phyloP scores from a whole-genome alignment of 202 grass and related monocot species.

The Bolboschoenoplectus hybrid region DNA sequence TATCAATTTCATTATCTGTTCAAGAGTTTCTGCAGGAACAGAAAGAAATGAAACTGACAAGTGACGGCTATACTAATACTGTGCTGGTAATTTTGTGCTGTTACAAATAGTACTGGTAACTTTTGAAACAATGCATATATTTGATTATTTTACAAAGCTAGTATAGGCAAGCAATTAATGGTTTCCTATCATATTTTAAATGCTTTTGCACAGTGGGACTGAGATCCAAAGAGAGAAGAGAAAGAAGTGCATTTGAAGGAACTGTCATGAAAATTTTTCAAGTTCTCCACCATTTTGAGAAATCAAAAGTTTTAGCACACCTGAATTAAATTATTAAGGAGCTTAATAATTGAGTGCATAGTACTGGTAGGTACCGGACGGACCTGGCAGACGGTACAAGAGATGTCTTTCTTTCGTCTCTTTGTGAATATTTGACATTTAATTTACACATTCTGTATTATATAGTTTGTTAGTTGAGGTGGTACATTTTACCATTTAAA shows the following conservation, averaged over 20 bases:
- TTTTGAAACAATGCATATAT: not conserved
- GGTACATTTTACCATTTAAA: not conserved
- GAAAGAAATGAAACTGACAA: not conserved
- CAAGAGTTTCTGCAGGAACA: conserved; percentile 20
- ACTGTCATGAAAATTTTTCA: not conserved
- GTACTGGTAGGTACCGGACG: not conserved
- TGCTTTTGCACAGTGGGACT: not conserved
- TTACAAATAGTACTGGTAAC: not conserved
- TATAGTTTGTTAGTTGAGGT: conserved; percentile 20
- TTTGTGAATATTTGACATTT: conserved; percentile 2
- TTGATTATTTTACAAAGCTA: not conserved
- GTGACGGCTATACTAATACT: not conserved
- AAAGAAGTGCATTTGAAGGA: conserved; percentile 15
- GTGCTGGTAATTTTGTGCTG: not conserved
- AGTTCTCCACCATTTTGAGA: not conserved
- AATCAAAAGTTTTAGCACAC: not conserved
- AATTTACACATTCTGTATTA: not conserved
- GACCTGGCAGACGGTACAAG: not conserved
- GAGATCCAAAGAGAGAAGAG: not conserved
- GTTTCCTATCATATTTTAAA: not conserved
- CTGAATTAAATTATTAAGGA: not conserved
- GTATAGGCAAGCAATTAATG: not conserved
- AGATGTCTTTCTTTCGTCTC: not conserved
- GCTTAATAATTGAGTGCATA: conserved; percentile 13
- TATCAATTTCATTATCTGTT: conserved; percentile 5